Evolutionary conservation across 108 stramenopile genomes (phyloP).

Genomic region (Nitzschia sp.): DNA sequence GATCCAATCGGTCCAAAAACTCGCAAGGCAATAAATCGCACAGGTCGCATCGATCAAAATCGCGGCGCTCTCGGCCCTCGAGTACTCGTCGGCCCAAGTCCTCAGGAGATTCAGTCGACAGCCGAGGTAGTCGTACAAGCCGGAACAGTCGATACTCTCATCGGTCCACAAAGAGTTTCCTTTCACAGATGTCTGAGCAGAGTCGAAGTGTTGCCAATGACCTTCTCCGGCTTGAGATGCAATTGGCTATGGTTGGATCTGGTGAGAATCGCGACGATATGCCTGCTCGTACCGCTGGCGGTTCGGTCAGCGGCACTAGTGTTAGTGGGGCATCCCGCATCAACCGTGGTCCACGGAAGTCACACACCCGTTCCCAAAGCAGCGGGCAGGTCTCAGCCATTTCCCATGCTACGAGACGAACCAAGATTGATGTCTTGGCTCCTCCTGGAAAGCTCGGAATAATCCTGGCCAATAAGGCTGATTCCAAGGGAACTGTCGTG

Average conservation of each 20-base stretch:
- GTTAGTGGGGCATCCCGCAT: slow-evolving; percentile 16
- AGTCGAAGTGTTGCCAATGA: slow-evolving; percentile 87
- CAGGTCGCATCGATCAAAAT: slow-evolving; percentile 49
- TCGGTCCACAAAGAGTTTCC: slow-evolving; percentile 73
- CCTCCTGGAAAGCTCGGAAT: slow-evolving; percentile 91
- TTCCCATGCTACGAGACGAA: slow-evolving; percentile 35
- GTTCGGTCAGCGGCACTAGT: slow-evolving; percentile 22
- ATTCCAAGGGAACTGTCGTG: slow-evolving; percentile 86
- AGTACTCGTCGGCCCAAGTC: slow-evolving; percentile 10
- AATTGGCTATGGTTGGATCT: slow-evolving; percentile 83
- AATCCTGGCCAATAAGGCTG: slow-evolving; percentile 88
- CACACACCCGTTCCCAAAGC: background rate
- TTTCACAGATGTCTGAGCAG: slow-evolving; percentile 87
- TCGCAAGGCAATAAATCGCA: slow-evolving; percentile 68
- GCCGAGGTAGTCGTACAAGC: slow-evolving; percentile 57
- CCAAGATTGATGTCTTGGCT: slow-evolving; percentile 69
- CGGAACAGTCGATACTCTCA: slow-evolving; percentile 71
- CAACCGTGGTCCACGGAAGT: slow-evolving; percentile 25
- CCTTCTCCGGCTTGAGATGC: slow-evolving; percentile 81
- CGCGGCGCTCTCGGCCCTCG: slow-evolving; percentile 8
- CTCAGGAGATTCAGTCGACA: slow-evolving; percentile 52
- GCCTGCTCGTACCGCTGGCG: slow-evolving; percentile 7
- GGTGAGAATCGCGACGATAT: slow-evolving; percentile 18
- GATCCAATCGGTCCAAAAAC: slow-evolving; percentile 73
- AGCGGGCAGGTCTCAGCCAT: background rate